Conservation (phyloP, 2,329 filamentous ascomycete species). For the Xylaria sp. region DNA sequence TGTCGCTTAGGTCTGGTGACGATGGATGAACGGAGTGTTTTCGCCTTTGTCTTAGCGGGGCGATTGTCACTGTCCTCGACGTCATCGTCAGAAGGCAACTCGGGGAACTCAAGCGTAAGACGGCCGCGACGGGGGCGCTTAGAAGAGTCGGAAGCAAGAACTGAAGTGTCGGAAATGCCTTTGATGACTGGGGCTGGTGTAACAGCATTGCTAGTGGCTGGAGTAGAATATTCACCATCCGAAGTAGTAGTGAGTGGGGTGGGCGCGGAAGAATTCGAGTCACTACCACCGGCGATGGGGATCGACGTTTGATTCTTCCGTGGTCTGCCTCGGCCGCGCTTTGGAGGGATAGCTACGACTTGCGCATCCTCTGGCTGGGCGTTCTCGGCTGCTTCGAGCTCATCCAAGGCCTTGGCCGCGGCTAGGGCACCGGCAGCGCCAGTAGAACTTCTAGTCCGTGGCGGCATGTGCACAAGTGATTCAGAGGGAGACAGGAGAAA, state of each 20-base stretch:
- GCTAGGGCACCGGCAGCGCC: constrained; percentile 23
- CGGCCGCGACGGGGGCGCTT: constrained; percentile 39
- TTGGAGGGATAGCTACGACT: constrained; percentile 28
- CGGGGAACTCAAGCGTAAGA: constrained; percentile 52
- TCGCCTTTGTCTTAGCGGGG: constrained; percentile 54
- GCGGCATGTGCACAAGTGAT: constrained; percentile 42
- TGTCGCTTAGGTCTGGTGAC: constrained; percentile 36
- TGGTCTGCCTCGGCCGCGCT: constrained; percentile 48
- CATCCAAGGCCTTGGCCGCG: constrained; percentile 16
- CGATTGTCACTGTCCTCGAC: neutral
- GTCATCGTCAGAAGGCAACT: constrained; percentile 39
- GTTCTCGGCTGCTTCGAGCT: constrained; percentile 21
- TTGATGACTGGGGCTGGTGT: constrained; percentile 51
- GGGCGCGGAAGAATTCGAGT: constrained; percentile 52
- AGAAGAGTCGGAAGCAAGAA: constrained; percentile 12
- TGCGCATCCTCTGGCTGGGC: constrained; percentile 1
- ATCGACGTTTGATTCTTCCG: constrained; percentile 42
- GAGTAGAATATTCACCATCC: constrained; percentile 56
- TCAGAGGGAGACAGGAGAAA: neutral
- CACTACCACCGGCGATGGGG: constrained; percentile 39
- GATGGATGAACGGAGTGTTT: constrained; percentile 29
- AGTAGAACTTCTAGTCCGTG: constrained; percentile 36
- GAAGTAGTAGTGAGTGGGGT: constrained; percentile 48
- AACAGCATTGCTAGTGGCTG: constrained; percentile 56
- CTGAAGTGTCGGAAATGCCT: neutral